Base-by-base conservation (phyloP, 805 yeast species). In the Ogataea nonfermentans region DNA sequence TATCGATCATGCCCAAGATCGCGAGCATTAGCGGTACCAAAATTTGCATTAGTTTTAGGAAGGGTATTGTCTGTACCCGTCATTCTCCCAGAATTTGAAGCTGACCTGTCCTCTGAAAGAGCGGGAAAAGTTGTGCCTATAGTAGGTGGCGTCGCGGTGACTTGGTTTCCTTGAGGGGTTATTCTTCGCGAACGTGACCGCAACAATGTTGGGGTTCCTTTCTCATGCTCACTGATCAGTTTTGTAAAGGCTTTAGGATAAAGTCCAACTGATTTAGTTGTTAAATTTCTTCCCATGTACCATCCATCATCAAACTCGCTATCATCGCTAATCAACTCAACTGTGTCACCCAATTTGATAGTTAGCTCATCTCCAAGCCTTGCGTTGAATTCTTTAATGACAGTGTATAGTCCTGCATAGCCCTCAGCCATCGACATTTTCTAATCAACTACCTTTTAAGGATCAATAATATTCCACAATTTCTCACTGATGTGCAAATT, bases 291-390 rank as follows among this genome's bases (percentile, higher is more conserved):
- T 3, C 96, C 96, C 74, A 86, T 84, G 57, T 83, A 93, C 99
- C 99, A 93, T 12, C 98, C 97, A 62, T 93, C 98, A 53, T 86
- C 84, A 62, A 84, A 93, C 56, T 87, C 96, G 46, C 82, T 76
- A 63, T 93, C 99, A 62, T 89, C 96, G 30, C 95, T 87, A 15
- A 93, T 77, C 6, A 93, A 87, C 59, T 88, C 95, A 41, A 93
- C 73, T 45, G 78, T 80, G 58, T 93, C 97, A 19, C 97, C 98
- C 9, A 82, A 76, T 33, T 70, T 73, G 51, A 93, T 71, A 32
- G 81, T 78, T 27, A 93, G 69, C 63, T 93, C 99, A 63, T 93
- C 99, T 17, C 87, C 95, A 47, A 90, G 69, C 36, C 98, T 74
- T 32, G 95, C 88, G 32, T 73, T 72, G 63, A 93, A 93, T 61